Evolutionary conservation across 2,329 filamentous ascomycete species (phyloP).

Genomic region (Mycosphaerella arachidis): DNA sequence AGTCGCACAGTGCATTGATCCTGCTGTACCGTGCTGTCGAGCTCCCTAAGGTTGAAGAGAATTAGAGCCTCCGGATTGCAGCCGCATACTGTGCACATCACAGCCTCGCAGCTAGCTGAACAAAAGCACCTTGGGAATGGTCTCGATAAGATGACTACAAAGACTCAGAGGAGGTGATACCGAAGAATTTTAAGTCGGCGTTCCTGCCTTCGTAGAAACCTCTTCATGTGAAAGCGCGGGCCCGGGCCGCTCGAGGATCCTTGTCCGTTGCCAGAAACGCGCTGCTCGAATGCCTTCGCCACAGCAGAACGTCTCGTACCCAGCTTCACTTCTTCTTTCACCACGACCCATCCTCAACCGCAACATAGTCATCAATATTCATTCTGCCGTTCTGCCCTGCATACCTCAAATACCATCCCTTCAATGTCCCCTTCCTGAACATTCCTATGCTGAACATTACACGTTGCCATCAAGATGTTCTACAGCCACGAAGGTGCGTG

Average conservation of each 20-base stretch:
- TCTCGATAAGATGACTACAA: not conserved
- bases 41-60: conserved; percentile 45
- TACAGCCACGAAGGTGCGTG: conserved; percentile 87
- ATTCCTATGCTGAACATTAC: not conserved
- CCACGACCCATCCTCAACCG: not conserved
- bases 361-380: not conserved
- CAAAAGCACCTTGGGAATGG: not conserved
- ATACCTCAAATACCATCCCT: not conserved
- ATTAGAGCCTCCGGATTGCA: not conserved
- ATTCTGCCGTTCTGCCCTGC: not conserved
- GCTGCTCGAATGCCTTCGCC: not conserved
- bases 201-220: not conserved
- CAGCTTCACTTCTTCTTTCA: not conserved
- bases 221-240: not conserved
- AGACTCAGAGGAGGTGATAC: not conserved
- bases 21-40: conserved; percentile 72
- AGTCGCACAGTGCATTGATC: conserved; percentile 78
- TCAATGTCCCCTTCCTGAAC: not conserved
- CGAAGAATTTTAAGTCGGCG: not conserved
- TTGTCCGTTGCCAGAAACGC: not conserved
- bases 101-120: not conserved
- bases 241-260: not conserved
- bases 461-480: conserved; percentile 60
- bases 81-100: not conserved
- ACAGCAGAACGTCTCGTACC: not conserved